These are phyloP conservation scores for Sophora flavescens DNA, from an alignment of 306 rosid species.

Conservation along the genomic window DNA sequence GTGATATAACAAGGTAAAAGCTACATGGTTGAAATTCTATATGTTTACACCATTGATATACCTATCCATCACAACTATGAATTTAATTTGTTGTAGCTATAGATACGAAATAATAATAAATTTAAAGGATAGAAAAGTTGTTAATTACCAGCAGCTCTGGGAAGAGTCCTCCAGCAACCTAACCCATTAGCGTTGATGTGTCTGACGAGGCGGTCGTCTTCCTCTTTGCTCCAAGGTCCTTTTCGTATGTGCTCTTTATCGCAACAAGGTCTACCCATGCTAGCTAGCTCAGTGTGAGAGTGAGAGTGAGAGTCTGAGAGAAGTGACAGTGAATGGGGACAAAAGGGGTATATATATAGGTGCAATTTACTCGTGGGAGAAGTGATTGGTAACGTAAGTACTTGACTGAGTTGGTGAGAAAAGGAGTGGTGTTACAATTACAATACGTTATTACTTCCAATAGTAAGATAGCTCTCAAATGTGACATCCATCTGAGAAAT, in stretches of 20 bases:
- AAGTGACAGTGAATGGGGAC: conserved; percentile 19
- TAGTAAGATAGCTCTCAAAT: no score
- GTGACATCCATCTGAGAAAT: no score
- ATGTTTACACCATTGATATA: no score
- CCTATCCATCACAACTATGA: no score
- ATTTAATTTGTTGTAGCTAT: neutral
- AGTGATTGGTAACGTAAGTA: neutral
- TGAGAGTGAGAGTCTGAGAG: neutral
- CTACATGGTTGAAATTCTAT: no score
- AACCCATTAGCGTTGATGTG: conserved; percentile 60
- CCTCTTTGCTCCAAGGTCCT: conserved; percentile 76
- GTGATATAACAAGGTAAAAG: no score
- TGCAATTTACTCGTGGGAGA: conserved; percentile 54
- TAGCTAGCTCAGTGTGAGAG: neutral
- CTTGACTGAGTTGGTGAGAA: conserved; percentile 74
- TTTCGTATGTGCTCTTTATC: conserved; percentile 62
- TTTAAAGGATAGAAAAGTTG: no score
- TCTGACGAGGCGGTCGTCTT: conserved; percentile 62
- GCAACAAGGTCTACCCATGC: conserved; percentile 67
- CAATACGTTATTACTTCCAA: conserved; percentile 42
- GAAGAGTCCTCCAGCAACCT: conserved; percentile 71
- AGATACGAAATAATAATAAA: neutral
- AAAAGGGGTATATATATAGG: conserved; percentile 15
- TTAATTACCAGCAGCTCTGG: conserved; percentile 64
- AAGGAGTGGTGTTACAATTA: conserved; percentile 55